A percentile compares a stretch with the other conserved stretches of the same genome.
Conservation (phyloP, 345 rosid genomes). For the Hibiscus syriacus region DNA sequence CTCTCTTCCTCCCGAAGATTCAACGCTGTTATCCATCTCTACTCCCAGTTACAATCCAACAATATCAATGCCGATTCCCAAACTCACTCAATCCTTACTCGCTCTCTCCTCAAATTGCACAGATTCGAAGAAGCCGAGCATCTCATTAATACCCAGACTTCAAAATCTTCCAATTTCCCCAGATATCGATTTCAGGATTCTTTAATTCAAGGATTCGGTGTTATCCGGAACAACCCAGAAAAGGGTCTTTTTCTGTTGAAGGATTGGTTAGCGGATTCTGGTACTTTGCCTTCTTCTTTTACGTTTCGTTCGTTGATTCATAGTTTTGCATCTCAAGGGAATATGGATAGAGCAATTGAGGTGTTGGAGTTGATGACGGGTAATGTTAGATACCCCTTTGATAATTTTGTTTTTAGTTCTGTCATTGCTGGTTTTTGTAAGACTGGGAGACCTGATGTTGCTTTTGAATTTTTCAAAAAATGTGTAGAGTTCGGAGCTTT, state of each 20-base stretch:
- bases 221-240: constrained; percentile 33
- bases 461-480: constrained; percentile 45
- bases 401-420: constrained; percentile 65
- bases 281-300: constrained; percentile 53
- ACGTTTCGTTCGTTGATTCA: constrained; percentile 49
- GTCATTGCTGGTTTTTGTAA: constrained; percentile 62
- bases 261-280: constrained; percentile 36
- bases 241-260: constrained; percentile 40
- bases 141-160: constrained; percentile 35
- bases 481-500: constrained; percentile 43
- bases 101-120: constrained; percentile 46
- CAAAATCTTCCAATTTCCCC: constrained; percentile 28
- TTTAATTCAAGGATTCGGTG: constrained; percentile 43
- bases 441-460: constrained; percentile 66
- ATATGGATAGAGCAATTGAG: constrained; percentile 49
- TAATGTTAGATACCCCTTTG: constrained; percentile 41
- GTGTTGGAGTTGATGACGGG: constrained; percentile 57
- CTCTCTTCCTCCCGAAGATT: constrained; percentile 28
- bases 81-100: constrained; percentile 38
- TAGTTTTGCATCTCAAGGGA: constrained; percentile 40
- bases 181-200: constrained; percentile 35
- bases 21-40: constrained; percentile 24
- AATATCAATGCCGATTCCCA: constrained; percentile 23
- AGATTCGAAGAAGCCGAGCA: constrained; percentile 52
- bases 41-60: constrained; percentile 29